phyloP scores from a whole-genome alignment of 202 grass and related monocot species.

The Alloteropsis angusta region DNA sequence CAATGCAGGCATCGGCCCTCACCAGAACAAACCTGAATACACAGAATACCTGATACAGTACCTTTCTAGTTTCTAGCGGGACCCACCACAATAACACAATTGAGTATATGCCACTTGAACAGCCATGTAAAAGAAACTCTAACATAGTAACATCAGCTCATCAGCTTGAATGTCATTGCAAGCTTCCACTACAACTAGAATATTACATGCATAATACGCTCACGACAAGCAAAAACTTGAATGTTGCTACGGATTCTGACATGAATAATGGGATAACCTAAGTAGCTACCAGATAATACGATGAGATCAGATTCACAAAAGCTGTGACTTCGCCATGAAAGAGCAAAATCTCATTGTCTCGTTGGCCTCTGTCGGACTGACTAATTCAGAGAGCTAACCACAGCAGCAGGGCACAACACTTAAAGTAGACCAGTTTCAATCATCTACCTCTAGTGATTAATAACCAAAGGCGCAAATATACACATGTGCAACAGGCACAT shows the following conservation, averaged over 20 bases:
- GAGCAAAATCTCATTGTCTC: slow-evolving; percentile 24
- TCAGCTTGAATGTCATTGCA: neutral
- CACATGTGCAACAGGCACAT: slow-evolving; percentile 37
- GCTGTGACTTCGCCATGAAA: neutral
- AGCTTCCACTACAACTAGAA: no score
- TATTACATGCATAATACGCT: neutral
- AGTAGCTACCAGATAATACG: neutral
- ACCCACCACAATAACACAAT: no score
- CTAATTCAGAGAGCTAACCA: slow-evolving; percentile 34
- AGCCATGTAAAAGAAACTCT: neutral
- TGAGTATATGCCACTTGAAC: no score
- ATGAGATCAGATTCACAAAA: slow-evolving; percentile 21
- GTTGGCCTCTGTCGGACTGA: slow-evolving; percentile 18
- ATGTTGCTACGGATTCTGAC: neutral
- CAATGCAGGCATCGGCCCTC: no score
- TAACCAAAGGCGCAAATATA: slow-evolving; percentile 55
- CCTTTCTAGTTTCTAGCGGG: no score
- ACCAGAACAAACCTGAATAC: no score
- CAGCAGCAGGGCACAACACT: no score
- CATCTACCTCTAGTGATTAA: slow-evolving; percentile 43
- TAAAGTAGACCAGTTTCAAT: no score
- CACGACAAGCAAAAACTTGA: neutral
- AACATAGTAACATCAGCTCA: no score
- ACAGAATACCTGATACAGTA: no score
- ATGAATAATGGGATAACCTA: slow-evolving; percentile 1